phyloP scores from a whole-genome alignment of 805 yeast genomes.

The Blastobotrys parvus region DNA sequence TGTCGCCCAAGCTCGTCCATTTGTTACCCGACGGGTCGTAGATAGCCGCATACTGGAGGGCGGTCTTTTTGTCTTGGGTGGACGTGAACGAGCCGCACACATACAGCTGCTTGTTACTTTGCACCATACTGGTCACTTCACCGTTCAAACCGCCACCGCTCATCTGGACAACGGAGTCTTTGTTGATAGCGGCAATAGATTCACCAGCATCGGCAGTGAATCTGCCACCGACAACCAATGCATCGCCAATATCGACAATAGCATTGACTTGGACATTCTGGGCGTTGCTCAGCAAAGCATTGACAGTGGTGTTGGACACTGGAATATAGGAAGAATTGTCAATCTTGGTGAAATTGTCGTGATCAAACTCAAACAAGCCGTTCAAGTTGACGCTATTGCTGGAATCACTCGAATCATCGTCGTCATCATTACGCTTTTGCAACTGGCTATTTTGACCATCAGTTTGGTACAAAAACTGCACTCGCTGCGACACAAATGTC shows the following conservation, averaged over 20 bases:
- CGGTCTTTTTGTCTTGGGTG: constrained; percentile 8
- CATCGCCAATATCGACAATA: constrained; percentile 25
- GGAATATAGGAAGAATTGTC: constrained; percentile 23
- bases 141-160: constrained; percentile 5
- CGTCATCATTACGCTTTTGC: constrained; percentile 4
- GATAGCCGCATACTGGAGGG: constrained; percentile 11
- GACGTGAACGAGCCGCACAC: constrained; percentile 41
- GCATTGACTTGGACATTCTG: constrained; percentile 35
- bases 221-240: constrained; percentile 43
- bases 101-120: constrained; percentile 30
- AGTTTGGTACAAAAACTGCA: constrained; percentile 33
- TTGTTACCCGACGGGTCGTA: constrained; percentile 9
- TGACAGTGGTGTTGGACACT: constrained; percentile 45
- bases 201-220: constrained; percentile 26
- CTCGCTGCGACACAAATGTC: constrained; percentile 64
- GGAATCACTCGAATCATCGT: constrained; percentile 22
- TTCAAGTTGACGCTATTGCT: constrained; percentile 34
- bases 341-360: constrained; percentile 49
- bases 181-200: neutral
- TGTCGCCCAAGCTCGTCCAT: constrained; percentile 15
- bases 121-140: constrained; percentile 2
- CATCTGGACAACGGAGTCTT: neutral
- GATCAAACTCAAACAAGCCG: constrained; percentile 78
- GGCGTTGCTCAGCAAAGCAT: constrained; percentile 23
- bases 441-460: constrained; percentile 9